Evolutionary conservation across 2,329 filamentous ascomycete genomes (phyloP).

Genomic region (Fusarium sp.): DNA sequence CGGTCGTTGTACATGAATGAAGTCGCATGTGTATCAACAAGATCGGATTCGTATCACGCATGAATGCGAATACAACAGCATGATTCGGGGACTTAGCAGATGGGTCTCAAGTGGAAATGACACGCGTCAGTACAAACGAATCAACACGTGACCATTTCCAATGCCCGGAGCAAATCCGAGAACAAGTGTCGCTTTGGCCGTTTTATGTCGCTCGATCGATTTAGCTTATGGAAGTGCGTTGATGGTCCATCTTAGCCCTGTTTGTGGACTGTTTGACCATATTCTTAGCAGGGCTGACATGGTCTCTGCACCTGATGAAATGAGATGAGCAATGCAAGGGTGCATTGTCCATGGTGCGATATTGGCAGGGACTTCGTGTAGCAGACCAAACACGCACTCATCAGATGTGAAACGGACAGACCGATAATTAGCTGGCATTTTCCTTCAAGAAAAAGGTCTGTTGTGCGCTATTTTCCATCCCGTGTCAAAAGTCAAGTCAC

Average conservation of each 20-base stretch:
- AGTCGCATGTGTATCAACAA: not conserved
- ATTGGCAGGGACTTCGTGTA: conserved; percentile 6
- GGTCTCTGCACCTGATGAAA: not conserved
- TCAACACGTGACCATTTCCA: not conserved
- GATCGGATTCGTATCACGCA: not conserved
- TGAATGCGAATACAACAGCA: not conserved
- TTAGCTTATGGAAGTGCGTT: not conserved
- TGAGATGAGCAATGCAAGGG: conserved; percentile 3
- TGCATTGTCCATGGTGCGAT: not conserved
- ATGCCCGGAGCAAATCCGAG: conserved; percentile 2
- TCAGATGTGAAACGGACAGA: conserved; percentile 2
- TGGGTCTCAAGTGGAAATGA: not conserved
- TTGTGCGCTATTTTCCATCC: conserved; percentile 11
- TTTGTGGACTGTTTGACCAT: not conserved
- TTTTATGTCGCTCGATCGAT: not conserved
- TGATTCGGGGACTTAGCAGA: not conserved
- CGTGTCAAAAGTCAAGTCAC: not conserved
- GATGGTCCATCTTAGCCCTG: not conserved
- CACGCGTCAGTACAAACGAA: not conserved
- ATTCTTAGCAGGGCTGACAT: conserved; percentile 18
- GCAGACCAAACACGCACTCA: not conserved
- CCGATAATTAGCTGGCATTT: conserved; percentile 3
- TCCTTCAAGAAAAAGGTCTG: conserved; percentile 7
- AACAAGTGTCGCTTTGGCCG: not conserved
- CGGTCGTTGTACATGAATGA: not conserved